Percentiles rank a stretch among this genome's conserved stretches.
Evolutionary conservation across 2,329 filamentous ascomycete species (phyloP).

Genomic region (Teratosphaeriaceae sp.): DNA sequence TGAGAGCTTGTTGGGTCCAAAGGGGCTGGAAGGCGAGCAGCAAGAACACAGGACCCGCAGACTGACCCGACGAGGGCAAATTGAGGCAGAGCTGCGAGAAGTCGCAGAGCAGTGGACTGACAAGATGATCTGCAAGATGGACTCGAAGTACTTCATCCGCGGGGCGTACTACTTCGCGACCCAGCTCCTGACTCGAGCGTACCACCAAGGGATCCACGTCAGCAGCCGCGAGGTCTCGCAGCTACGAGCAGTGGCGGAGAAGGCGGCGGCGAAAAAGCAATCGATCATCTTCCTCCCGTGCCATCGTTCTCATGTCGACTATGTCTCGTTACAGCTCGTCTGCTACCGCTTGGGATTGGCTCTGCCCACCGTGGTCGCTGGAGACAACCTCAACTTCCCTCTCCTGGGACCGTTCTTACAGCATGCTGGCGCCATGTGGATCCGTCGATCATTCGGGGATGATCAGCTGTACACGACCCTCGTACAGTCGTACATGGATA

Average conservation of each 20-base stretch:
- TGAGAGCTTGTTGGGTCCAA: constrained; percentile 60
- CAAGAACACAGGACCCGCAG: constrained; percentile 50
- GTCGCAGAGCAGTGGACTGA: constrained; percentile 83
- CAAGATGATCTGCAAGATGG: constrained; percentile 98
- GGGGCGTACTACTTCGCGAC: constrained; percentile 85
- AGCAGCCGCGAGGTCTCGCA: constrained; percentile 88
- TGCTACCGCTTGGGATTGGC: constrained; percentile 89
- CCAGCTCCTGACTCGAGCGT: constrained; percentile 83
- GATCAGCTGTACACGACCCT: constrained; percentile 84
- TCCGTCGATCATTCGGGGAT: constrained; percentile 84
- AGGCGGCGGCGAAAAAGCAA: constrained; percentile 80
- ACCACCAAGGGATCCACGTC: constrained; percentile 94
- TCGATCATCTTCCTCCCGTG: constrained; percentile 94
- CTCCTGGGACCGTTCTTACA: constrained; percentile 85
- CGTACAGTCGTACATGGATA: constrained; percentile 96
- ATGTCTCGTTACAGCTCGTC: constrained; percentile 88
- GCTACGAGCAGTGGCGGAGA: constrained; percentile 71
- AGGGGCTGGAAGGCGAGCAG: constrained; percentile 41
- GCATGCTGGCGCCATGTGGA: constrained; percentile 95
- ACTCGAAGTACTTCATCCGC: constrained; percentile 86
- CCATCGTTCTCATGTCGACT: constrained; percentile 92
- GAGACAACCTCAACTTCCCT: constrained; percentile 94
- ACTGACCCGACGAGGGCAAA: constrained; percentile 33
- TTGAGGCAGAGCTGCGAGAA: constrained; percentile 68
- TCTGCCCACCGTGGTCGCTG: constrained; percentile 85